Evolutionary conservation across 1,284 basidiomycete species (phyloP).

Genomic region (Cryptococcus sp.): DNA sequence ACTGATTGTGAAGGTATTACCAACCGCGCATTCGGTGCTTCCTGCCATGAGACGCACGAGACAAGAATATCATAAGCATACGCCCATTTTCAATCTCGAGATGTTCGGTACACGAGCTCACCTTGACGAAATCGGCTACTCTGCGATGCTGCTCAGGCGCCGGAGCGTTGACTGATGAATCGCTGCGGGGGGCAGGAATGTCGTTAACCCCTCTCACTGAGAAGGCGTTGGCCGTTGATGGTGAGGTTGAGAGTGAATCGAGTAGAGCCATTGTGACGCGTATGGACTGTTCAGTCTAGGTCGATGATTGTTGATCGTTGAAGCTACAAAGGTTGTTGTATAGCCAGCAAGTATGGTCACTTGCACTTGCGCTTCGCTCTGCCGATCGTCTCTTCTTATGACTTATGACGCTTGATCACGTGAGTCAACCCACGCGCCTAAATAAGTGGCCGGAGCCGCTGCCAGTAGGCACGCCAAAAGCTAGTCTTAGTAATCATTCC

Average conservation of each 20-base stretch:
- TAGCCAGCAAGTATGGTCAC: not conserved
- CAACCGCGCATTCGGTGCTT: slow-evolving; percentile 32
- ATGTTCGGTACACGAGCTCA: no score
- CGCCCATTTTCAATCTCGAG: no score
- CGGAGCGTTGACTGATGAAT: slow-evolving; percentile 40
- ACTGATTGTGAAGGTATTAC: not conserved
- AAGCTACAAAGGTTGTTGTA: not conserved
- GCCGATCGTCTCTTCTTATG: not conserved
- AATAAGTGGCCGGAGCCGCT: no score
- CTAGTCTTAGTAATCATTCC: not conserved
- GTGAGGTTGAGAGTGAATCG: slow-evolving; percentile 11
- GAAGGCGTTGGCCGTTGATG: slow-evolving; percentile 1
- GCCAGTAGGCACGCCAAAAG: no score
- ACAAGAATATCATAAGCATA: no score
- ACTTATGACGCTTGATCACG: not conserved
- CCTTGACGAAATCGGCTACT: slow-evolving; percentile 45
- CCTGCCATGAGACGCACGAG: no score
- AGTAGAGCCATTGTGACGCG: slow-evolving; percentile 20
- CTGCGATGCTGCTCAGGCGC: slow-evolving; percentile 37
- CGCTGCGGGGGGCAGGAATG: slow-evolving; percentile 41
- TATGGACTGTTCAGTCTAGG: not conserved
- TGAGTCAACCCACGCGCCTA: not conserved
- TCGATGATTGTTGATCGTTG: not conserved
- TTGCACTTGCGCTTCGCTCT: not conserved
- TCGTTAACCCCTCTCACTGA: slow-evolving; percentile 34